These are phyloP conservation scores for Reutealis trisperma DNA, from an alignment of 345 rosid genomes.

Conservation along the genomic window DNA sequence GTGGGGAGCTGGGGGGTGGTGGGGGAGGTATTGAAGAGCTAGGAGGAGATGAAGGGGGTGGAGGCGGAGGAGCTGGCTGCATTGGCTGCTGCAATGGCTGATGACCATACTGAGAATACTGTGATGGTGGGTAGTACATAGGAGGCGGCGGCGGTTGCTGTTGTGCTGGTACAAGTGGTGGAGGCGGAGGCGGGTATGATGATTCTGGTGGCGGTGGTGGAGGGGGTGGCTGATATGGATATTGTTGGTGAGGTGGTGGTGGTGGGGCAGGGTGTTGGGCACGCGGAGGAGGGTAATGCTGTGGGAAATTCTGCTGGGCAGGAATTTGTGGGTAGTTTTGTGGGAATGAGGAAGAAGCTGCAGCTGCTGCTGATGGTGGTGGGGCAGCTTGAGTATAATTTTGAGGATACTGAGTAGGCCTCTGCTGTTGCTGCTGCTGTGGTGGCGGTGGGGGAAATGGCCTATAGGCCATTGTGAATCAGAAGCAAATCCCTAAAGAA, in stretches of 20 bases:
- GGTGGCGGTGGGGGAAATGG: slow-evolving; percentile 34
- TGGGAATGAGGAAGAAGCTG: slow-evolving; percentile 37
- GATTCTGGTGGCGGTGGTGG: slow-evolving; percentile 63
- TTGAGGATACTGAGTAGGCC: slow-evolving; percentile 36
- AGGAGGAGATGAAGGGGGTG: slow-evolving; percentile 58
- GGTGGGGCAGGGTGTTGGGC: slow-evolving; percentile 41
- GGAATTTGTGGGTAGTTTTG: slow-evolving; percentile 26
- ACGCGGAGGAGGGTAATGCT: slow-evolving; percentile 32
- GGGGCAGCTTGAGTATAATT: slow-evolving; percentile 26
- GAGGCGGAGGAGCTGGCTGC: slow-evolving; percentile 49
- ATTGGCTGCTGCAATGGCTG: slow-evolving; percentile 50
- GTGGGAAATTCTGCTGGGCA: slow-evolving; percentile 28
- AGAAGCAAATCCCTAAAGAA: neutral
- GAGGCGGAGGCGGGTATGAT: slow-evolving; percentile 58
- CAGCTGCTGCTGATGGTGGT: slow-evolving; percentile 25
- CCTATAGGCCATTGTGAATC: slow-evolving; percentile 30
- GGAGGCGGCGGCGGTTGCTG: slow-evolving; percentile 32
- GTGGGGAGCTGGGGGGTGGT: slow-evolving; percentile 91
- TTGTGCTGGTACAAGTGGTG: slow-evolving; percentile 37
- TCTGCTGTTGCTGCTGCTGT: slow-evolving; percentile 22
- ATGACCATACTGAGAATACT: slow-evolving; percentile 53
- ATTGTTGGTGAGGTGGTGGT: slow-evolving; percentile 60
- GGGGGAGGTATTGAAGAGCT: slow-evolving; percentile 65
- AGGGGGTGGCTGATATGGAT: slow-evolving; percentile 64
- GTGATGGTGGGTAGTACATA: slow-evolving; percentile 56